A percentile compares a stretch with the other conserved stretches of the same genome.
phyloP scores from a whole-genome alignment of 305 asterid species.

The Fraxinus greggii region DNA sequence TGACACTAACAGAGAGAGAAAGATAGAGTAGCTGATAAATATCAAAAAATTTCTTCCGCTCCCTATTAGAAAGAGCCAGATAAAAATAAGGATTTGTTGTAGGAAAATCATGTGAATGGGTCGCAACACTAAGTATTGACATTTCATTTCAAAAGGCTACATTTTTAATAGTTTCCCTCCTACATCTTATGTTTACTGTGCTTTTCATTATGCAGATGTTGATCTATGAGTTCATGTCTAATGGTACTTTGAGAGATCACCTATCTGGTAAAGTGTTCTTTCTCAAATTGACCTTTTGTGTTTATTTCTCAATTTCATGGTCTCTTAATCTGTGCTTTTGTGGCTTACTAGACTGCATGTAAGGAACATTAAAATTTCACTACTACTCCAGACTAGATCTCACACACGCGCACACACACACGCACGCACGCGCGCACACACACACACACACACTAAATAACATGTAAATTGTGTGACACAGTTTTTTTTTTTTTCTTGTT shows the following conservation, averaged over 20 bases:
- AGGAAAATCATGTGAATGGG: not conserved
- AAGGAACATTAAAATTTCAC: not conserved
- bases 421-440: too few relatives aligned
- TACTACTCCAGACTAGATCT: not conserved
- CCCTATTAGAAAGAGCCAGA: not conserved
- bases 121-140: not conserved
- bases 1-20: not conserved
- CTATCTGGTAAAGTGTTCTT: slow-evolving; percentile 55
- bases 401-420: not conserved
- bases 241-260: slow-evolving; percentile 85
- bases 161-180: not conserved
- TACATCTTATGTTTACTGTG: slow-evolving; percentile 22
- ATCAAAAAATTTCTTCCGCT: not conserved
- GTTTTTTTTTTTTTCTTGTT: not conserved
- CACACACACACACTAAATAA: not conserved
- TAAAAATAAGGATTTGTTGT: not conserved
- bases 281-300: not conserved
- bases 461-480: not conserved
- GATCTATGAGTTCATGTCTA: slow-evolving; percentile 89
- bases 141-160: not conserved
- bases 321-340: not conserved
- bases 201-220: slow-evolving; percentile 68
- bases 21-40: not conserved
- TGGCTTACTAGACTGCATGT: not conserved
- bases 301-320: not conserved